Evolutionary conservation across 371 early-diverging fungal species (phyloP).

Genomic region (Lichtheimia ornata): DNA sequence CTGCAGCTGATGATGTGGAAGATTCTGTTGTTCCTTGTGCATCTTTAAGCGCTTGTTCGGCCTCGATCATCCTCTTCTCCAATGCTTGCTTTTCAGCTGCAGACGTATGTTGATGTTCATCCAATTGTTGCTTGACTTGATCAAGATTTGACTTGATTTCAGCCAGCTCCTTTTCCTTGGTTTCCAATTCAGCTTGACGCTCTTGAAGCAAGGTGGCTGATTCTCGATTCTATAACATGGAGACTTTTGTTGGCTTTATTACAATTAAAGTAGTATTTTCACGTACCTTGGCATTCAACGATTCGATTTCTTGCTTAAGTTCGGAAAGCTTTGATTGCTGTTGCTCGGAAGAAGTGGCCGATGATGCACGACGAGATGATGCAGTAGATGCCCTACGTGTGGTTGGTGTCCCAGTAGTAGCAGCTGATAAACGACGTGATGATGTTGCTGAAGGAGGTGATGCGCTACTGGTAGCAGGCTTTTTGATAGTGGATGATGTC

Average conservation of each 20-base stretch:
- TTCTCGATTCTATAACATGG: background rate
- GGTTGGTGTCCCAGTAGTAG: background rate
- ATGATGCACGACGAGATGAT: background rate
- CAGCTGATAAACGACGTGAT: background rate
- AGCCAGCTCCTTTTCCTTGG: background rate
- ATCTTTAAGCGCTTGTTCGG: background rate
- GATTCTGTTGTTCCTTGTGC: too few species aligned
- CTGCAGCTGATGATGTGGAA: too few species aligned
- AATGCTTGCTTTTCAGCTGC: background rate
- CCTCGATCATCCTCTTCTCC: background rate
- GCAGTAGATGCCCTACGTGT: background rate
- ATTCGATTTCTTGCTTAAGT: conserved; percentile 8
- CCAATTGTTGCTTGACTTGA: background rate
- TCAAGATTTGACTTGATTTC: background rate
- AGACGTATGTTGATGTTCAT: background rate
- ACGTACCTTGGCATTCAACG: conserved; percentile 5
- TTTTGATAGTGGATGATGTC: background rate
- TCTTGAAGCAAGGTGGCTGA: too few species aligned
- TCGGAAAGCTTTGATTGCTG: background rate
- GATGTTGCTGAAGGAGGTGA: background rate
- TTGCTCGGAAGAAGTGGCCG: background rate
- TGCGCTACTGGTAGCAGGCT: background rate
- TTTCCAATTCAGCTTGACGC: background rate
- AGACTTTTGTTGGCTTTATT: background rate
- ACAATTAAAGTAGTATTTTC: background rate